These are phyloP conservation scores for Eleusine indica DNA, from an alignment of 176 grass and related monocot genomes.

Conservation along the genomic window DNA sequence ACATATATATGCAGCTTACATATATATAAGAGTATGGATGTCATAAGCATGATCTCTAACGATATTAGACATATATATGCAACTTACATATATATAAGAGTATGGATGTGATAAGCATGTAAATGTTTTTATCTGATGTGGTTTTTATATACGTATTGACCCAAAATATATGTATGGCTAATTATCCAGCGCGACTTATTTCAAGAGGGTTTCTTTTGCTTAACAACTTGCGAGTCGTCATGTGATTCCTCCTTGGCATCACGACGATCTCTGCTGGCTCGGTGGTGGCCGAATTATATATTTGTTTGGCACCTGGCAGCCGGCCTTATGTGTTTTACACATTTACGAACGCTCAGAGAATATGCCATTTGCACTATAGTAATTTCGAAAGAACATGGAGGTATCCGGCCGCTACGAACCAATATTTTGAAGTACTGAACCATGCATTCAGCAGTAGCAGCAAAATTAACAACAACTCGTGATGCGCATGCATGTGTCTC, in stretches of 20 bases:
- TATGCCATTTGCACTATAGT: neutral
- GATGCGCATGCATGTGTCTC: neutral
- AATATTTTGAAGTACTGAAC: neutral
- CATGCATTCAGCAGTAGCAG: neutral
- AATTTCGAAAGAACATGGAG: constrained; percentile 7
- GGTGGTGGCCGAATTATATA: neutral
- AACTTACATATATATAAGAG: neutral
- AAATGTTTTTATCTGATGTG: neutral
- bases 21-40: neutral
- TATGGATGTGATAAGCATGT: neutral
- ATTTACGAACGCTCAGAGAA: neutral
- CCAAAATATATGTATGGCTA: too few relatives aligned
- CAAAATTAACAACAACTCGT: constrained; percentile 4
- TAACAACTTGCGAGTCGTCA: neutral
- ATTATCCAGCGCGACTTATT: neutral
- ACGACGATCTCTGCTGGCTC: constrained; percentile 1
- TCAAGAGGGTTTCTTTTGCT: neutral
- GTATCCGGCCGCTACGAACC: neutral
- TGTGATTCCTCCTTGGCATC: constrained; percentile 39
- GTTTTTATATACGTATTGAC: too few relatives aligned
- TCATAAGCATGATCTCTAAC: neutral
- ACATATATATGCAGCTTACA: too few relatives aligned
- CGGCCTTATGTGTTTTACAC: neutral
- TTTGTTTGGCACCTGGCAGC: neutral
- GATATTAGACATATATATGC: too few relatives aligned